A percentile compares a stretch with the other conserved stretches of the same genome.
phyloP scores from a whole-genome alignment of 1,284 basidiomycete genomes.

The Irpex sp. region DNA sequence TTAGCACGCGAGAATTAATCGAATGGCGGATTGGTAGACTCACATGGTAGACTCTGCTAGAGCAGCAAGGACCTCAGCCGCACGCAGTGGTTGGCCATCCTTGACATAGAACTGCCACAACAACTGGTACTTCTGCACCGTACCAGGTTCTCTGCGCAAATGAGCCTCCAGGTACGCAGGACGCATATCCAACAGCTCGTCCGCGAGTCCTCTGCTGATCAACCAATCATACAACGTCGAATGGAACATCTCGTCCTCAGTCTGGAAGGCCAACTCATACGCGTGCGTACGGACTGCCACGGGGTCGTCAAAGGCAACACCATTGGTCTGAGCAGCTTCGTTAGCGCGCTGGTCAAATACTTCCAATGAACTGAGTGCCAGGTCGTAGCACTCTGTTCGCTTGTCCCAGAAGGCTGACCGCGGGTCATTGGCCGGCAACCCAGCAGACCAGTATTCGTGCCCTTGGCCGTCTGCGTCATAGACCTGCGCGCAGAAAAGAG shows the following conservation, averaged over 20 bases:
- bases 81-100: constrained; percentile 77
- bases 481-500: constrained; percentile 77
- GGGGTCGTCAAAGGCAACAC: constrained; percentile 41
- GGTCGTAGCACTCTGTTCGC: constrained; percentile 75
- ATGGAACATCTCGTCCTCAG: constrained; percentile 91
- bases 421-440: constrained; percentile 56
- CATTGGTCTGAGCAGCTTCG: constrained; percentile 16
- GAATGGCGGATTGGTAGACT: constrained; percentile 21
- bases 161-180: constrained; percentile 86
- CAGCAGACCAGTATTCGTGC: constrained; percentile 71
- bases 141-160: constrained; percentile 76
- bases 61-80: constrained; percentile 82
- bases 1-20: constrained; percentile 4
- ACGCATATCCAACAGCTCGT: constrained; percentile 87
- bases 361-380: constrained; percentile 76
- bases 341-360: constrained; percentile 61
- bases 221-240: constrained; percentile 94
- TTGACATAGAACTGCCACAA: constrained; percentile 98
- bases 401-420: constrained; percentile 55
- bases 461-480: constrained; percentile 78
- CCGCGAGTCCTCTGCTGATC: constrained; percentile 71
- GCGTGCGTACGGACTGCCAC: constrained; percentile 69
- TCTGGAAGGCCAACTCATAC: constrained; percentile 77
- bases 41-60: constrained; percentile 86
- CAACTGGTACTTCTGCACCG: constrained; percentile 80